Conservation (phyloP, 1,139 yeast species). For the Zygosaccharomyces pseudobailii region DNA sequence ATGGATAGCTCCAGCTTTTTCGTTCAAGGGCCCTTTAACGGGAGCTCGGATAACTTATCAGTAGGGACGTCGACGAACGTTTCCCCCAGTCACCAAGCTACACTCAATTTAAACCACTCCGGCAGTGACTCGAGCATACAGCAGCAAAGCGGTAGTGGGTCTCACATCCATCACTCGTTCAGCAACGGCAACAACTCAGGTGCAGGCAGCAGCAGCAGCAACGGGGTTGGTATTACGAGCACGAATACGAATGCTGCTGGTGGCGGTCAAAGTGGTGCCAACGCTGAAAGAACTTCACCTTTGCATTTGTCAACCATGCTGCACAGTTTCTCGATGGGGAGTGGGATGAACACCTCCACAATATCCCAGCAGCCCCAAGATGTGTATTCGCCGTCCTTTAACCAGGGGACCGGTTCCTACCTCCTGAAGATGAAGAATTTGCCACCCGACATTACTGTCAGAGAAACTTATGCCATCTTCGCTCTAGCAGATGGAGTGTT, state of each 20-base stretch:
- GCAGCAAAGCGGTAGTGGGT: slow-evolving; percentile 18
- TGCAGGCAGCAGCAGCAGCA: slow-evolving; percentile 9
- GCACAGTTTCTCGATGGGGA: slow-evolving; percentile 22
- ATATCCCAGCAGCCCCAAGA: slow-evolving; percentile 15
- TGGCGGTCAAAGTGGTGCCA: neutral
- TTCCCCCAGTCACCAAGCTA: slow-evolving; percentile 14
- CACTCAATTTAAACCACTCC: slow-evolving; percentile 15
- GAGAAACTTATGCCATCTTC: slow-evolving; percentile 77
- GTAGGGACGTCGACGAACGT: slow-evolving; percentile 14
- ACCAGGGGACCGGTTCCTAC: slow-evolving; percentile 22
- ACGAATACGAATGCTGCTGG: neutral
- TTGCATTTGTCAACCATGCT: slow-evolving; percentile 30
- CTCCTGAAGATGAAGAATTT: slow-evolving; percentile 46
- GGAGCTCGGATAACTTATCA: slow-evolving; percentile 17
- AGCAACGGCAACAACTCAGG: slow-evolving; percentile 15
- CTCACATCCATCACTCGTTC: slow-evolving; percentile 8
- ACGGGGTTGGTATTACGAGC: slow-evolving; percentile 3
- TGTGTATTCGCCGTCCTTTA: slow-evolving; percentile 4
- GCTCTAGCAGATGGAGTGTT: slow-evolving; percentile 75
- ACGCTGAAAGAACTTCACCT: slow-evolving; percentile 21
- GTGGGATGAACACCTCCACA: slow-evolving; percentile 8
- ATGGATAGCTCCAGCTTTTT: slow-evolving; percentile 19
- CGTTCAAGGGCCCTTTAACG: slow-evolving; percentile 20
- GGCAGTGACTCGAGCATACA: slow-evolving; percentile 15
- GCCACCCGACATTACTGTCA: slow-evolving; percentile 65